These are phyloP conservation scores for Glycine tomentella DNA, from an alignment of 306 rosid genomes.

Conservation along the genomic window DNA sequence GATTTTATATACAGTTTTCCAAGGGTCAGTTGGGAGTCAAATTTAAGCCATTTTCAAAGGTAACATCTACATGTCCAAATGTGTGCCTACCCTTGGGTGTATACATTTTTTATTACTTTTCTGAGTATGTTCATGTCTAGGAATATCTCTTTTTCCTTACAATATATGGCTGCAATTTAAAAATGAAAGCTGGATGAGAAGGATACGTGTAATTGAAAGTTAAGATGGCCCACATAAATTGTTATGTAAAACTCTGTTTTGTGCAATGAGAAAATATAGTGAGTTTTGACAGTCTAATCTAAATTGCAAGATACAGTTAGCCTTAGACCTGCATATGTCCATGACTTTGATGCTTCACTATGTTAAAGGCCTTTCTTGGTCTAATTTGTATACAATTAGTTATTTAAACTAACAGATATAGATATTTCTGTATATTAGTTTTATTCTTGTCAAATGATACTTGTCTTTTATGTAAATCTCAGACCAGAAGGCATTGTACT, in stretches of 20 bases:
- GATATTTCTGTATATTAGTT: no score
- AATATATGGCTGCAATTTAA: slow-evolving; percentile 11
- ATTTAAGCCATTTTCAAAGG: slow-evolving; percentile 95
- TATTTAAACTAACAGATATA: no score
- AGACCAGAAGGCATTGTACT: slow-evolving; percentile 19
- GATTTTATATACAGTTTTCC: no score
- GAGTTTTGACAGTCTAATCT: neutral
- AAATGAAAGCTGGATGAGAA: slow-evolving; percentile 29
- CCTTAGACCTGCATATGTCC: slow-evolving; percentile 18
- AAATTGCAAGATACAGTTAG: neutral
- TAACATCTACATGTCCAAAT: slow-evolving; percentile 48
- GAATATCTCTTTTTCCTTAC: slow-evolving; percentile 27
- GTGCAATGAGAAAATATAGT: neutral
- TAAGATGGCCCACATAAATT: slow-evolving; percentile 1
- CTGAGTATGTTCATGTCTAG: slow-evolving; percentile 17
- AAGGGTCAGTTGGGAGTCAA: no score
- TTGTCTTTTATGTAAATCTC: no score
- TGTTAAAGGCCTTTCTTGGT: slow-evolving; percentile 31
- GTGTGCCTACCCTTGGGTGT: slow-evolving; percentile 24
- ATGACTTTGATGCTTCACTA: slow-evolving; percentile 26
- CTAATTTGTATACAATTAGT: neutral
- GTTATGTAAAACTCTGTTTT: slow-evolving; percentile 31
- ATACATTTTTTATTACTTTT: slow-evolving; percentile 33
- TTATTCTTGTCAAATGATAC: no score
- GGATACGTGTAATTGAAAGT: slow-evolving; percentile 18